A percentile compares a stretch with the other conserved stretches of the same genome.
These are phyloP conservation scores for Circinella umbellata DNA, from an alignment of 371 early-diverging fungal species.

Conservation along the genomic window DNA sequence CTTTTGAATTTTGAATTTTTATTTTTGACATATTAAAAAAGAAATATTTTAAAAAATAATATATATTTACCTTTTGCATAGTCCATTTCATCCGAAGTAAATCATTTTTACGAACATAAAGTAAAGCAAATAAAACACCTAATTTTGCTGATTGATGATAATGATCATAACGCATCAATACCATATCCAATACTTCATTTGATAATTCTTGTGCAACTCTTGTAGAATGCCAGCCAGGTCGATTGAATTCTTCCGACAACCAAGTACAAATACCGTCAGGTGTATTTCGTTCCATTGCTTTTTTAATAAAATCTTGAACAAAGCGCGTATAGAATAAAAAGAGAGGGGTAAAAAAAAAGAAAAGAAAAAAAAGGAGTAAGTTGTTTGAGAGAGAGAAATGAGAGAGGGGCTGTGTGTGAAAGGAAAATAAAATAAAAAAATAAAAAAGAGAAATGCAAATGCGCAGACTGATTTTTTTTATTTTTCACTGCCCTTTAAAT, in stretches of 20 bases:
- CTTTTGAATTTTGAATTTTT: neutral
- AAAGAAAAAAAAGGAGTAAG: conserved; percentile 11
- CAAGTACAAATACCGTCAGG: conserved; percentile 33
- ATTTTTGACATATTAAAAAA: conserved; percentile 2
- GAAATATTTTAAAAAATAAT: neutral
- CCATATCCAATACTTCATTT: conserved; percentile 33
- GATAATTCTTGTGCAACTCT: conserved; percentile 36
- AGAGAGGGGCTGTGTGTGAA: neutral
- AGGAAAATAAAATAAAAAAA: neutral
- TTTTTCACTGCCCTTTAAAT: conserved; percentile 2
- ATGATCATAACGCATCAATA: conserved; percentile 21
- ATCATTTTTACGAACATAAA: conserved; percentile 25
- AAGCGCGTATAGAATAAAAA: neutral
- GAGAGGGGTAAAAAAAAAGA: conserved; percentile 1
- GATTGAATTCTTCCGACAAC: conserved; percentile 29
- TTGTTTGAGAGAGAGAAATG: neutral
- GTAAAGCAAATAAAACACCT: conserved; percentile 23
- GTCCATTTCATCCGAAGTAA: conserved; percentile 6
- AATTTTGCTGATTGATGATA: conserved; percentile 26
- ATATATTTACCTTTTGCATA: conserved; percentile 20
- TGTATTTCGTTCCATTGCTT: conserved; percentile 16
- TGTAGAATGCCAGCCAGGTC: conserved; percentile 36
- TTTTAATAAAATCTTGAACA: neutral
- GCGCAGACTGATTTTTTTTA: conserved; percentile 6
- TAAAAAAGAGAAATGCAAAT: neutral